Conservation (phyloP, 176 grass and related monocot genomes). For the Musa troglodytarum region DNA sequence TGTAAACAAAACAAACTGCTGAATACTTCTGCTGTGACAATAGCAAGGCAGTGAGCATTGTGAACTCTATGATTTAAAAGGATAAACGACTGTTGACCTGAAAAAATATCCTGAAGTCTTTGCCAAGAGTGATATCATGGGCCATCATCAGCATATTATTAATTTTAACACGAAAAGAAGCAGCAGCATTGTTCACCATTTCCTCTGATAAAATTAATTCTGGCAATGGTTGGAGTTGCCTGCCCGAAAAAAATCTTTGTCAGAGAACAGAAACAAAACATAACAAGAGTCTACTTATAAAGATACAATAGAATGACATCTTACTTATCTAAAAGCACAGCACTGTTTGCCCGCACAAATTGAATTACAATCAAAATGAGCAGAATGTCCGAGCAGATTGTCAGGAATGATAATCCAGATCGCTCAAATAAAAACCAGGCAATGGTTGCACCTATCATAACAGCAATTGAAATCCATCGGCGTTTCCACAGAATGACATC, state of each 20-base stretch:
- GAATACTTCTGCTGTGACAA: neutral
- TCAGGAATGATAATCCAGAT: constrained; percentile 83
- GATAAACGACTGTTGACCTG: constrained; percentile 32
- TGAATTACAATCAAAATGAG: constrained; percentile 73
- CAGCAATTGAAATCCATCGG: constrained; percentile 38
- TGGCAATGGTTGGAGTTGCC: constrained; percentile 75
- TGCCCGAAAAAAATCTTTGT: constrained; percentile 17
- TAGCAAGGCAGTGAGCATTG: too few species aligned
- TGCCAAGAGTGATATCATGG: constrained; percentile 92
- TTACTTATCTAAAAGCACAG: constrained; percentile 68
- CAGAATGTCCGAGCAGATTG: constrained; percentile 76
- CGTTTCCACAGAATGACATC: constrained; percentile 92
- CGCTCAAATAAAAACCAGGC: constrained; percentile 87
- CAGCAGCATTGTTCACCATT: constrained; percentile 76
- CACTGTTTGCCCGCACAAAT: constrained; percentile 47
- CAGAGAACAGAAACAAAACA: neutral
- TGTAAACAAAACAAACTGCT: constrained; percentile 30
- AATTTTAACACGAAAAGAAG: constrained; percentile 80
- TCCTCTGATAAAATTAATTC: constrained; percentile 97
- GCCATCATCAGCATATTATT: constrained; percentile 90
- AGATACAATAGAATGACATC: constrained; percentile 12
- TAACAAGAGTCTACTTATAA: constrained; percentile 9
- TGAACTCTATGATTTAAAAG: neutral
- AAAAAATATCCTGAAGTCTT: constrained; percentile 77
- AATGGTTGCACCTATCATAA: constrained; percentile 55